These are phyloP conservation scores for Xylaria sp. DNA, from an alignment of 2,329 filamentous ascomycete species.

Conservation along the genomic window DNA sequence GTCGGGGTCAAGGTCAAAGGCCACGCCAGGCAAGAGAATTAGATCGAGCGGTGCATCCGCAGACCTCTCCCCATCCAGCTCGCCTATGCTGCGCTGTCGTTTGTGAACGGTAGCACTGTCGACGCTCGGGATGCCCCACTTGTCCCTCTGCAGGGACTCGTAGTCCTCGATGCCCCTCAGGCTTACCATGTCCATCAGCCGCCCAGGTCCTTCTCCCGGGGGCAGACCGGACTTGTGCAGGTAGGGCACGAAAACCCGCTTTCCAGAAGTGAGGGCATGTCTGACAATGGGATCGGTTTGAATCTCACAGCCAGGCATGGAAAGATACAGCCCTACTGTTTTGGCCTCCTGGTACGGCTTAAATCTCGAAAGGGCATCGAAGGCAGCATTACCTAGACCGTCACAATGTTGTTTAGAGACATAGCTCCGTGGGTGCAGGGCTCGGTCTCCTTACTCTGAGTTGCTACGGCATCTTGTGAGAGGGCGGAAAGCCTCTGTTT, in stretches of 20 bases:
- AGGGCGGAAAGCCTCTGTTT: conserved; percentile 72
- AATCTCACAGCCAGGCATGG: conserved; percentile 89
- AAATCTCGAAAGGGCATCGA: conserved; percentile 72
- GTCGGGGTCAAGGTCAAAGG: conserved; percentile 76
- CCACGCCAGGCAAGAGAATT: conserved; percentile 91
- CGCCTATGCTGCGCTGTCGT: conserved; percentile 79
- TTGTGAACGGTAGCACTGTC: conserved; percentile 70
- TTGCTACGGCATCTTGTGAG: conserved; percentile 67
- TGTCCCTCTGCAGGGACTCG: conserved; percentile 78
- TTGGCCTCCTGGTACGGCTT: conserved; percentile 80
- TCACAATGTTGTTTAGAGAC: conserved; percentile 22
- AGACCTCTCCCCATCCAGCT: conserved; percentile 59
- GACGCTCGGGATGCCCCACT: conserved; percentile 95
- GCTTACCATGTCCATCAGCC: conserved; percentile 95
- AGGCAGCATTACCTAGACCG: conserved; percentile 70
- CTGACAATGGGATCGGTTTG: conserved; percentile 85
- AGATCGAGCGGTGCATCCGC: conserved; percentile 74
- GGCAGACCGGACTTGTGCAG: conserved; percentile 71
- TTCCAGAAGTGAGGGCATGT: conserved; percentile 80
- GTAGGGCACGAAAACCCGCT: conserved; percentile 92
- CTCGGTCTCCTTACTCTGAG: conserved; percentile 72
- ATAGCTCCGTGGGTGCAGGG: neutral
- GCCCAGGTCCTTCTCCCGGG: conserved; percentile 64
- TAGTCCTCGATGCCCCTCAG: conserved; percentile 81
- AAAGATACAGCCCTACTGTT: conserved; percentile 86